Evolutionary conservation across 768 basidiomycete genomes (phyloP), one percentile per base, ranked within the genome.

Genomic region (Antrodiella citrinella): DNA sequence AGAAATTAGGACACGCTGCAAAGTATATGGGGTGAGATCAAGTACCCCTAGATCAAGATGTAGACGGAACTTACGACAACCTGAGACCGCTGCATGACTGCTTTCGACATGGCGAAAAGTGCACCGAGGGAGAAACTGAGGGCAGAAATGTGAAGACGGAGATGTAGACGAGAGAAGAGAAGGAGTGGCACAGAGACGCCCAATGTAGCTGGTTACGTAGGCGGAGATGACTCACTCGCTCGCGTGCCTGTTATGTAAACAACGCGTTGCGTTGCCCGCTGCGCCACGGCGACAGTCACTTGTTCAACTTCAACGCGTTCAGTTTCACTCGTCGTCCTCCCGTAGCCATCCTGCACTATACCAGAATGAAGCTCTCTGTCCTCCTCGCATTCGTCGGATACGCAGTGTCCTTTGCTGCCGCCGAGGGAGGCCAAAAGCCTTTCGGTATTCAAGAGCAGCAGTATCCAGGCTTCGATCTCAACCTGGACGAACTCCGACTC

Each of bases 1-100:
- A 46, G 84, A 81, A 53, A 97, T 81, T 46, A 95, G 76, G 51
- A 98, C 71, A 54, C 91, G 87, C 90, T 90, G 57, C 54, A 20
- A 45, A 54, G 47, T 56, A 35, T 22, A 44, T 15, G 30, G 23
- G 26, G 5, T 47, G 44, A 49, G 18, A 22, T n/a, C 26, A 26
- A 20, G 23, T 9, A 43, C 7, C 11, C 4, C 43, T 49, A 18
- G 7, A 43, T 43, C 41, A 19, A 43, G 21, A 43, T 43, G 41
- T 19, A 18, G 19, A 47, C 46, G 44, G 44, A 22, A 77, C 84
- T 55, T 66, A 90, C 89, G 62, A 91, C 86, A 57, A 90, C 63
- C 60, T 90, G 87, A 42, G 84, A 80, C 65, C 73, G 80, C 44
- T 78, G 77, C 62, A 78, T 80, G 41, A 66, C 63, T 35, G 73